Conservation (phyloP, 129 eudicot genomes). For the Kitagawia praeruptora region DNA sequence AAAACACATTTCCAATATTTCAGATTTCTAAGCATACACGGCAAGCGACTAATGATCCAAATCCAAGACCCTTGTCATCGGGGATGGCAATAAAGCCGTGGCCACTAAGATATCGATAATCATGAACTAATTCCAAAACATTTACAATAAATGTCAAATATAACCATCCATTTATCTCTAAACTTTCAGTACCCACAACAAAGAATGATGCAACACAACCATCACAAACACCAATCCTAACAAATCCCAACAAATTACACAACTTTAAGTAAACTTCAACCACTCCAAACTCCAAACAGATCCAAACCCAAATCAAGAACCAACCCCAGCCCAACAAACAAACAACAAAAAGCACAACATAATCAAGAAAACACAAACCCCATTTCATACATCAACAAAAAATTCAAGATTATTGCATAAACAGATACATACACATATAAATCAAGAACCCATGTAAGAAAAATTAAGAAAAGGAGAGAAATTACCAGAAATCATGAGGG, state of each 20-base stretch:
- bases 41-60: not conserved
- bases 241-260: not conserved
- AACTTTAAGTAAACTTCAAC: not conserved
- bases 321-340: not conserved
- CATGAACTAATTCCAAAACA: not conserved
- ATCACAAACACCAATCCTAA: not conserved
- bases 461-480: not conserved
- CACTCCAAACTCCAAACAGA: not conserved
- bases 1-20: not conserved
- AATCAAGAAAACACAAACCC: not conserved
- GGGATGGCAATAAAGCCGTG: not conserved
- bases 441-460: not conserved
- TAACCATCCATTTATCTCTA: not conserved
- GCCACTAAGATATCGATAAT: not conserved
- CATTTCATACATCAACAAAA: not conserved
- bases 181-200: not conserved
- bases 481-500: conserved; percentile 9
- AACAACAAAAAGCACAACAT: not conserved
- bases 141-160: not conserved
- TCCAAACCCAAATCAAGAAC: conserved; percentile 9
- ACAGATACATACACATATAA: not conserved
- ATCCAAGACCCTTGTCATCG: not conserved
- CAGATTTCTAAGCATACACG: not conserved
- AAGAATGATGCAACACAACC: not conserved
- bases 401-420: not conserved